Conservation (phyloP, 2,329 filamentous ascomycete genomes). For the Nothophoma quercina region DNA sequence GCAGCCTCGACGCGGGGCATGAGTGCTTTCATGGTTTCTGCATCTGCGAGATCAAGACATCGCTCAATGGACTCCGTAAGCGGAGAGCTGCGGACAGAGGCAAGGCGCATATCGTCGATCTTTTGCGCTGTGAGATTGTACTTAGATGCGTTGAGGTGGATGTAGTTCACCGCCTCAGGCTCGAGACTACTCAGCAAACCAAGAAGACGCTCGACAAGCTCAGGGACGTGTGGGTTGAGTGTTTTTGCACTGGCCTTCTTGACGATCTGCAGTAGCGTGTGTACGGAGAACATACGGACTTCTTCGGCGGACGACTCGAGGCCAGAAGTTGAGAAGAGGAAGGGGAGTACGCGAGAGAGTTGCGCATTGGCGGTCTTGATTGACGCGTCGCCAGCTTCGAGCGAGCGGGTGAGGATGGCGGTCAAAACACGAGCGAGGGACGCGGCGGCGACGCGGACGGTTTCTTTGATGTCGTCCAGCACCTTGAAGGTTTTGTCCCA, state of each 20-base stretch:
- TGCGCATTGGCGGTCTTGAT: conserved; percentile 75
- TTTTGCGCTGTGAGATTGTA: conserved; percentile 87
- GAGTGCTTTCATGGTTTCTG: conserved; percentile 76
- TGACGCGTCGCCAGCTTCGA: conserved; percentile 77
- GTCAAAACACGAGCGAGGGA: conserved; percentile 84
- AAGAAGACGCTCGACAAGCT: conserved; percentile 81
- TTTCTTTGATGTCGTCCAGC: conserved; percentile 93
- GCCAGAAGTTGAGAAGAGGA: conserved; percentile 86
- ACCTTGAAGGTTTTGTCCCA: conserved; percentile 90
- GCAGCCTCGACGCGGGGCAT: conserved; percentile 76
- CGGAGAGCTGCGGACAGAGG: conserved; percentile 82
- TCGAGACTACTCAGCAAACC: conserved; percentile 87
- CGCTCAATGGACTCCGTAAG: conserved; percentile 92
- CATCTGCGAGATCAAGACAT: conserved; percentile 84
- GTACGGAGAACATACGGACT: conserved; percentile 79
- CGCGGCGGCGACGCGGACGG: conserved; percentile 81
- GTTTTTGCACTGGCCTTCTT: conserved; percentile 83
- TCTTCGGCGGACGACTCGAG: conserved; percentile 90
- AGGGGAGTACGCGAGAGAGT: conserved; percentile 87
- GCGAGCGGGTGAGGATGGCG: conserved; percentile 81
- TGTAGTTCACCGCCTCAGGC: conserved; percentile 87
- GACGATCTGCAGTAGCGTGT: conserved; percentile 84
- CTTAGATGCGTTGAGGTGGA: conserved; percentile 85
- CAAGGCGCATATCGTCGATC: conserved; percentile 86
- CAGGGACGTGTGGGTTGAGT: conserved; percentile 80